Conservation (phyloP, 2,329 filamentous ascomycete species). For the Endothia cerciana region DNA sequence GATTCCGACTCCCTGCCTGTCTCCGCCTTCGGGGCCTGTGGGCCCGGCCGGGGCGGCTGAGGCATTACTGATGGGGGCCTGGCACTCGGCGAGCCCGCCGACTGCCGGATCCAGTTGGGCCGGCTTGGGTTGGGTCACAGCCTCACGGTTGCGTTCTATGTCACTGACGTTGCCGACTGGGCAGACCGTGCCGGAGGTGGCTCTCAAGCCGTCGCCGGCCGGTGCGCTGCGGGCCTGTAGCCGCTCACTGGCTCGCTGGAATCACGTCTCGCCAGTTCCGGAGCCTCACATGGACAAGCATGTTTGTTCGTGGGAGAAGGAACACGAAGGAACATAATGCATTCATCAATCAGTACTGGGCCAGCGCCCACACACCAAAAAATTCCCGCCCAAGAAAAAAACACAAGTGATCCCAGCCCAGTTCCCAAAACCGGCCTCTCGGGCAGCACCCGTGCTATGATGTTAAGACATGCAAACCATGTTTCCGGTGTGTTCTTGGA, state of each 20-base stretch:
- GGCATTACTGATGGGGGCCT: background rate
- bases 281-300: background rate
- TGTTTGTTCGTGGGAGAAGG: background rate
- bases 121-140: too few species aligned
- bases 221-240: background rate
- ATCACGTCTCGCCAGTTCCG: background rate
- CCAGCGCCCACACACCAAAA: background rate
- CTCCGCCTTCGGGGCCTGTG: slow-evolving; percentile 5
- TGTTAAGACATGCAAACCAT: background rate
- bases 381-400: background rate
- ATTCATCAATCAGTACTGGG: background rate
- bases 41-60: background rate
- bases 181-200: too few species aligned
- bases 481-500: background rate
- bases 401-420: background rate
- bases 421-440: background rate
- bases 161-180: background rate
- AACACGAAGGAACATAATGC: background rate
- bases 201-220: background rate
- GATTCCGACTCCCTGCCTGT: background rate
- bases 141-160: background rate
- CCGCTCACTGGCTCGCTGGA: background rate
- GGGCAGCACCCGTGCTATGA: background rate
- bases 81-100: background rate
- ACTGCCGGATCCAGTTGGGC: background rate